Base-by-base conservation (phyloP, 2,329 filamentous ascomycete genomes). In the Aureobasidium sp. region DNA sequence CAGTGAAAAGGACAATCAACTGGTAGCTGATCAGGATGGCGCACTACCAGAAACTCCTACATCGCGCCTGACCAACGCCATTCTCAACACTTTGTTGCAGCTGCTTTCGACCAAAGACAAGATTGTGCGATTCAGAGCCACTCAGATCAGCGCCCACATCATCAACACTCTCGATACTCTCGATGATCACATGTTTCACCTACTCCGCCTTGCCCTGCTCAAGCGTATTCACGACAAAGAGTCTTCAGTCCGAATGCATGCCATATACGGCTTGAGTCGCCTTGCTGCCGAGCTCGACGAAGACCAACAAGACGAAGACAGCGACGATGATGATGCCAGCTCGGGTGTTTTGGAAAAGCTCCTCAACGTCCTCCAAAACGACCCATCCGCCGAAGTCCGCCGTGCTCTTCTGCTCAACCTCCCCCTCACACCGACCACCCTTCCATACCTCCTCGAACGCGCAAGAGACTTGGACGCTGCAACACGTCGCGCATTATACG, bases 201-300 rank as follows among this genome's bases (percentile, higher is more conserved):
- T 90, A 63, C 81, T 97, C 64, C 84, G 90, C 58, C 82, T 90
- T 59, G 89, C 88, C 0, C 79, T 99, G 41, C 78, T 96, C 48
- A 95, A 89, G 75, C 84, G 94, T 37, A 87, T 97, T 56, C 86
- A 91, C 67, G 94, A 99, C 76, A 97, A 97, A 75, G 94, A 99
- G 73, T 84, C 91, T 7, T 89, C 92, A 72, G 91, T 99, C 9
- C 86, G 94, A 64, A 87, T 94, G 6, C 94, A 99, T 73, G 94
- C 94, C 7, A 91, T 96, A 0, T 81, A 96, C 65, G 93, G 92
- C 5, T 81, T 99, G n/a, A 90, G 90, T 7, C 84, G 91, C 36
- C 80, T 97, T 57, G 90, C 91, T 17, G 81, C 81, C 5, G 84
- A 87, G 5, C 88, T 89, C 61, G 88, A 85, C 12, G 85, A 85